These are phyloP conservation scores for Paxillus rubicundulus DNA, from an alignment of 768 basidiomycete species.

Conservation along the genomic window DNA sequence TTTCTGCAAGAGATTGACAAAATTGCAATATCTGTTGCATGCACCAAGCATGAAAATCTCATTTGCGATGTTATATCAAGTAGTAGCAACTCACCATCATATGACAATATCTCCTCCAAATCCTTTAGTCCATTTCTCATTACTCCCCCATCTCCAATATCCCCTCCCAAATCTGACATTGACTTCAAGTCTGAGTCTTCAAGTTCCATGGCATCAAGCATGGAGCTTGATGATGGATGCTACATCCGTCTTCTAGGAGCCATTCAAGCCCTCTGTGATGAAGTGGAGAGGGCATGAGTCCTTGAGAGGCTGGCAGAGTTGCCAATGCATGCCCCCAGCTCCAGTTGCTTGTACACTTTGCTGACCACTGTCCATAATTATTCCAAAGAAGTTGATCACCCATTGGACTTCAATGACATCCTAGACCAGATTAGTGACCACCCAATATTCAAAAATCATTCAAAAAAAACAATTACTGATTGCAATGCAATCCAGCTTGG, in stretches of 20 bases:
- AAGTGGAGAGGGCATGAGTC: not conserved
- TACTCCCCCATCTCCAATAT: not conserved
- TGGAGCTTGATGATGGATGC: not conserved
- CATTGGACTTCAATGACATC: constrained; percentile 24
- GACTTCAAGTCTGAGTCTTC: not conserved
- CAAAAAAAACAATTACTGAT: constrained; percentile 25
- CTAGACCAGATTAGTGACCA: constrained; percentile 19
- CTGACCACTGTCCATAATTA: constrained; percentile 9
- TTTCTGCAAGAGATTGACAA: no score
- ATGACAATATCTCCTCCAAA: no score
- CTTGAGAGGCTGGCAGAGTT: not conserved
- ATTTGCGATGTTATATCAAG: no score
- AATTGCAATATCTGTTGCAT: no score
- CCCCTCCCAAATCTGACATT: not conserved
- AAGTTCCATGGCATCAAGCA: not conserved
- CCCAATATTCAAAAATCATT: constrained; percentile 20
- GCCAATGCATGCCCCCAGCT: not conserved
- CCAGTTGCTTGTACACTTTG: constrained; percentile 4
- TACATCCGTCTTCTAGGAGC: not conserved
- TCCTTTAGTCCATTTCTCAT: no score
- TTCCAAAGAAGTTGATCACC: constrained; percentile 26
- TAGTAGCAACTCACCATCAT: no score
- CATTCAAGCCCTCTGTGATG: not conserved
- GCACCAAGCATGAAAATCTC: no score
- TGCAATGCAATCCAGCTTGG: constrained; percentile 22